Evolutionary conservation across 768 basidiomycete genomes (phyloP), one percentile per base, ranked within the genome.

Genomic region (Mycena chlorophos): DNA sequence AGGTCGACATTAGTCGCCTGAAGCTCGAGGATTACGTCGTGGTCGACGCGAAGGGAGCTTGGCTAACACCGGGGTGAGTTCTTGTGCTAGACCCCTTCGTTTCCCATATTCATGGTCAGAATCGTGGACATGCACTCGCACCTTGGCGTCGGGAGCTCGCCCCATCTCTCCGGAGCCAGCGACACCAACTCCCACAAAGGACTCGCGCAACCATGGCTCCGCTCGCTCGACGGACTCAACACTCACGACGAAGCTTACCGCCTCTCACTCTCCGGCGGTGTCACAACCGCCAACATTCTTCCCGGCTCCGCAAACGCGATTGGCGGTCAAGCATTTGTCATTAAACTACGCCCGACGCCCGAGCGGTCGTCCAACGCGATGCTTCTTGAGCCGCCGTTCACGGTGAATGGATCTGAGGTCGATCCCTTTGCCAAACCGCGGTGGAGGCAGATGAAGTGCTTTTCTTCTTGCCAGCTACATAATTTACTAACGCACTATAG

Each of bases 381-480:
- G 73, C 75, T 90, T 3, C 74, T 94, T 16, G 91, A 94, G 49
- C 85, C 89, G 0, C 90, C 91, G 0, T 83, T 78, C 57, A 72
- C 77, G 28, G 68, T 86, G 51, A 73, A 82, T 62, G 61, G 70
- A 49, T 69, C 70, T 31, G 61, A 75, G 0, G 66, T 70, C 16
- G 65, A 69, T 4, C 62, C 69, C 8, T 45, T 38, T 28, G 27
- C 34, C 53, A 68, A 69, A n/a, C 73, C 75, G 2, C 64, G 78
- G 34, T 87, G 87, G 86, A 73, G 89, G 55, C 88, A 91, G 60
- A 88, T 92, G 81, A 92, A 92, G 82, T 84, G 58, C 66, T 30
- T 31, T 16, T 25, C 14, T 20, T 42, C 42, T 8, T 2, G 19
- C 17, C 25, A 13, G 1, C 43, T 50, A 4, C 5, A 5, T 23